These are phyloP conservation scores for Anisodus tanguticus DNA, from an alignment of 257 asterid species.

Conservation along the genomic window DNA sequence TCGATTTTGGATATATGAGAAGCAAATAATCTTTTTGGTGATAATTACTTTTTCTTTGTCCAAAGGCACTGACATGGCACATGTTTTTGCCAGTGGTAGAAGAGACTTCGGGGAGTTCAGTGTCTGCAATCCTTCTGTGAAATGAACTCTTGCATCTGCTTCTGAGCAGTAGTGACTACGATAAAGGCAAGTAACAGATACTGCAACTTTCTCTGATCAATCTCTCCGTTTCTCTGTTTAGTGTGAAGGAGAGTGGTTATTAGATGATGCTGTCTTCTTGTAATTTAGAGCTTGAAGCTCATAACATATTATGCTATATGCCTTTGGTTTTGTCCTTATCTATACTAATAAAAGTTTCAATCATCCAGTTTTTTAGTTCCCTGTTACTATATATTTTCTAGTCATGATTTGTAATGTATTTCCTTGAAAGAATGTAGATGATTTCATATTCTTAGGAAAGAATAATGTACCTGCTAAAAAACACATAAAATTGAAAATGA, in stretches of 20 bases:
- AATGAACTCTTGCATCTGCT: constrained; percentile 33
- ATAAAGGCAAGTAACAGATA: neutral
- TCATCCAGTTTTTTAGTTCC: neutral
- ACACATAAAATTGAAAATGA: neutral
- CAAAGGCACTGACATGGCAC: constrained; percentile 61
- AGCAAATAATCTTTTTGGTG: neutral
- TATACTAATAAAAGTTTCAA: neutral
- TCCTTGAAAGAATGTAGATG: neutral
- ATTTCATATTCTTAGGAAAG: neutral
- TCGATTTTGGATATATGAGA: neutral
- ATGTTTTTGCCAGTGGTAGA: constrained; percentile 79
- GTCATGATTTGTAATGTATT: neutral
- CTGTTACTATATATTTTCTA: neutral
- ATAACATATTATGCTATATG: neutral
- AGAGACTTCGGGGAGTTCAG: constrained; percentile 93
- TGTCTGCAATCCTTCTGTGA: constrained; percentile 63
- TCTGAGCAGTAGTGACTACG: constrained; percentile 28
- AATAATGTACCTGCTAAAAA: neutral
- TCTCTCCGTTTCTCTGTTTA: neutral
- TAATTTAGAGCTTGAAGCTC: constrained; percentile 16
- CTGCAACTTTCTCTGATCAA: neutral
- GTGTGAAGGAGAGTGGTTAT: constrained; percentile 6
- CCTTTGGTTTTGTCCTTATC: neutral
- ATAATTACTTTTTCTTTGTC: constrained; percentile 30
- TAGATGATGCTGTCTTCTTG: neutral